Percentiles rank a stretch among this genome's conserved stretches.
Evolutionary conservation across 2,329 filamentous ascomycete species (phyloP).

Genomic region (Fusarium secorum): DNA sequence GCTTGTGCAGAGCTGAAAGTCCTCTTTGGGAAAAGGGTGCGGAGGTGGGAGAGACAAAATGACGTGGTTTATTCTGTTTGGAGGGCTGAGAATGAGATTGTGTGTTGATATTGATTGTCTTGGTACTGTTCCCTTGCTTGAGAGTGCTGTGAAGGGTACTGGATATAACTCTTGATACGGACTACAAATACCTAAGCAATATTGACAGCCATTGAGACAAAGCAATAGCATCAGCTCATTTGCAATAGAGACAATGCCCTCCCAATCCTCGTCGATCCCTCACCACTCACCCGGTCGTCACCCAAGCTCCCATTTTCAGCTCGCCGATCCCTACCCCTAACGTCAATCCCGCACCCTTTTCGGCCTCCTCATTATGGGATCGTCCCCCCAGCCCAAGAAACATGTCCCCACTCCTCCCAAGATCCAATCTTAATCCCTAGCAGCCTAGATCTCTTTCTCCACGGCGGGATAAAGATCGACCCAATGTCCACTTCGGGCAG

Average conservation of each 20-base stretch:
- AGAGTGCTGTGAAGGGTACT: no score
- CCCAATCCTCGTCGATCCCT: neutral
- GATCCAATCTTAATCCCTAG: conserved; percentile 12
- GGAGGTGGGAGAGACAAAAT: neutral
- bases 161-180: no score
- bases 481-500: neutral
- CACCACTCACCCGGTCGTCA: conserved; percentile 10
- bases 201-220: neutral
- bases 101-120: neutral
- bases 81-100: neutral
- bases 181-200: neutral
- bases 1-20: conserved; percentile 21
- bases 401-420: conserved; percentile 7
- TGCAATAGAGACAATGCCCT: neutral
- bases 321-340: conserved; percentile 18
- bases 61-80: conserved; percentile 21
- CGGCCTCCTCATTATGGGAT: conserved; percentile 5
- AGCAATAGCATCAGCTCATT: neutral
- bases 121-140: neutral
- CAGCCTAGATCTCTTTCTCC: neutral
- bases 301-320: conserved; percentile 5
- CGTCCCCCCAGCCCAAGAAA: neutral
- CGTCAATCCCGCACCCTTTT: conserved; percentile 7
- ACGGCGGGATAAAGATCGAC: conserved; percentile 13
- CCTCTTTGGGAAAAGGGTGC: conserved; percentile 21